A percentile compares a stretch with the other conserved stretches of the same genome.
Evolutionary conservation across 2,329 filamentous ascomycete species (phyloP).

Genomic region (Colletotrichum phormii): DNA sequence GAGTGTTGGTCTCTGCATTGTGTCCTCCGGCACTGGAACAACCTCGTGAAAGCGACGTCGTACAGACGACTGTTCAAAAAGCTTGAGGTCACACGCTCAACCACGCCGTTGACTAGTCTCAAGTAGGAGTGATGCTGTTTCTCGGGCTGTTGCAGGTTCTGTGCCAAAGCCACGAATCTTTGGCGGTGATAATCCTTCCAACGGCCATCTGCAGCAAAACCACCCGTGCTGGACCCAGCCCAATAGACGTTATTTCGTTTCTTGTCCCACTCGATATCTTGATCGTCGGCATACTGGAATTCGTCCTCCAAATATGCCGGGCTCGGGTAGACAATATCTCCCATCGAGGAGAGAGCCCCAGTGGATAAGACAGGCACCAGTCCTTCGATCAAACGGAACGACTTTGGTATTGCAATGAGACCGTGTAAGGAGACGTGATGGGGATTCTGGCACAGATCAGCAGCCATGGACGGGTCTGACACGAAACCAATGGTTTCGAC

Average conservation of each 20-base stretch:
- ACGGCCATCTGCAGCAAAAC: conserved; percentile 45
- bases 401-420: conserved; percentile 55
- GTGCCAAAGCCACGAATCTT: conserved; percentile 53
- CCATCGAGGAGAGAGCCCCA: conserved; percentile 58
- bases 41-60: conserved; percentile 56
- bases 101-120: conserved; percentile 32
- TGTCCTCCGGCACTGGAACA: conserved; percentile 56
- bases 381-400: conserved; percentile 53
- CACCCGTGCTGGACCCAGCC: conserved; percentile 67
- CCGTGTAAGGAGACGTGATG: conserved; percentile 58
- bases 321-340: conserved; percentile 64
- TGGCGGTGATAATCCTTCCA: conserved; percentile 62
- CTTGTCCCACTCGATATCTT: conserved; percentile 59
- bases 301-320: conserved; percentile 59
- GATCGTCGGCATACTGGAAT: conserved; percentile 52
- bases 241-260: conserved; percentile 67
- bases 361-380: conserved; percentile 60
- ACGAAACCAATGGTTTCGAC: conserved; percentile 49
- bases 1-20: conserved; percentile 50
- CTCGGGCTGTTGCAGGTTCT: conserved; percentile 42
- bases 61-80: conserved; percentile 54
- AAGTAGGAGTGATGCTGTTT: conserved; percentile 48
- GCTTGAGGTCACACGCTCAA: conserved; percentile 39
- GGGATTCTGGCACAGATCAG: conserved; percentile 57
- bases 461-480: conserved; percentile 7